These are phyloP conservation scores for Bidens hawaiensis DNA, from an alignment of 140 eudicot species.

Conservation along the genomic window DNA sequence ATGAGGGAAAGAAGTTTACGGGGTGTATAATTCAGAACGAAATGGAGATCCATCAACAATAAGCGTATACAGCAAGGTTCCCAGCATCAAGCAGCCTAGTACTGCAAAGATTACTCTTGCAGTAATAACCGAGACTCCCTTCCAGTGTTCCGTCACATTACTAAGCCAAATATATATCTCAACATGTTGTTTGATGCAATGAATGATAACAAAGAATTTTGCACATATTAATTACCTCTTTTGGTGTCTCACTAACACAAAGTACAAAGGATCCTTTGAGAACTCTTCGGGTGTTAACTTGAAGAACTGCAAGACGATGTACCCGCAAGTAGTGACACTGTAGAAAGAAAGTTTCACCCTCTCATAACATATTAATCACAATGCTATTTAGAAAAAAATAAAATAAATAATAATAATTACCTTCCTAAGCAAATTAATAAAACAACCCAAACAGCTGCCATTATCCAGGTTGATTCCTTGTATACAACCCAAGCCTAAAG, in stretches of 20 bases:
- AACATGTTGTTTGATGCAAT: conserved; percentile 3
- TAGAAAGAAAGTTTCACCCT: too few relatives aligned
- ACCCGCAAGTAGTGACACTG: conserved; percentile 66
- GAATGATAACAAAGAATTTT: background rate
- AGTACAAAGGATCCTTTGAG: conserved; percentile 56
- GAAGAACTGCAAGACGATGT: conserved; percentile 53
- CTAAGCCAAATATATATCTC: conserved; percentile 21
- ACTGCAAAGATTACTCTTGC: conserved; percentile 44
- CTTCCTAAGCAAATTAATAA: conserved; percentile 59
- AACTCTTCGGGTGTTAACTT: conserved; percentile 71
- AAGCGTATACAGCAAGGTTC: conserved; percentile 39
- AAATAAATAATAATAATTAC: too few relatives aligned
- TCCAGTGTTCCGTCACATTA: conserved; percentile 31
- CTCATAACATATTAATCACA: too few relatives aligned
- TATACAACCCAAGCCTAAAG: conserved; percentile 61
- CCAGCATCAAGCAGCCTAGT: conserved; percentile 69
- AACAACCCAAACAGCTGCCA: conserved; percentile 40
- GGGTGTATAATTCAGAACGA: conserved; percentile 40
- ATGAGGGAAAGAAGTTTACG: conserved; percentile 32
- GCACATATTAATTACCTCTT: conserved; percentile 35
- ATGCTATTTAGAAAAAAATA: too few relatives aligned
- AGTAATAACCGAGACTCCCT: conserved; percentile 35
- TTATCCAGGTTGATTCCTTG: conserved; percentile 60
- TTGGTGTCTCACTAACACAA: conserved; percentile 38
- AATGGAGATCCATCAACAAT: conserved; percentile 62